These are phyloP conservation scores for Mariannaea elegans DNA, from an alignment of 2,329 filamentous ascomycete genomes.

Conservation along the genomic window DNA sequence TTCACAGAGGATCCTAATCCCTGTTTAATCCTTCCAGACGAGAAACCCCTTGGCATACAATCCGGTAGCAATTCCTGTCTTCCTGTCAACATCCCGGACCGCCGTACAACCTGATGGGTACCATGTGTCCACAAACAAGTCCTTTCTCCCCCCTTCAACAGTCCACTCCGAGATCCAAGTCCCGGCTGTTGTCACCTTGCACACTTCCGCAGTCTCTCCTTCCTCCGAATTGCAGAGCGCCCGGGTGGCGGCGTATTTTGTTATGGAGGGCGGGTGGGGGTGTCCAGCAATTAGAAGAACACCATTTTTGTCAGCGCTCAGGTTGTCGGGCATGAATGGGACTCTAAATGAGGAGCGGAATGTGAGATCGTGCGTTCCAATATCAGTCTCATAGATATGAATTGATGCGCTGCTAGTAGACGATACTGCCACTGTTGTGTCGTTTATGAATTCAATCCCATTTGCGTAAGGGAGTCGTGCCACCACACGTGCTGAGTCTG, in stretches of 20 bases:
- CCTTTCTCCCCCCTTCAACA: slow-evolving; percentile 42
- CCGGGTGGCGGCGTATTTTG: slow-evolving; percentile 43
- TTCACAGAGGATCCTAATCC: too few species aligned
- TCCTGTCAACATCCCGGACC: slow-evolving; percentile 39
- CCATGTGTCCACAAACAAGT: slow-evolving; percentile 45
- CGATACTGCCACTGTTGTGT: slow-evolving; percentile 49
- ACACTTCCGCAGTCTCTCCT: slow-evolving; percentile 36
- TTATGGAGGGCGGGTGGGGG: slow-evolving; percentile 45
- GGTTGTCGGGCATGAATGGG: slow-evolving; percentile 53
- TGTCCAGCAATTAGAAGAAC: slow-evolving; percentile 53
- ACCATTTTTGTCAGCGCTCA: slow-evolving; percentile 40
- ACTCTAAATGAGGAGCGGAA: slow-evolving; percentile 26
- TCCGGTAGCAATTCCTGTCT: slow-evolving; percentile 48
- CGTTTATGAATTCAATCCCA: slow-evolving; percentile 51
- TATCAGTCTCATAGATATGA: slow-evolving; percentile 17
- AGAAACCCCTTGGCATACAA: slow-evolving; percentile 50
- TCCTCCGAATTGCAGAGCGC: slow-evolving; percentile 44
- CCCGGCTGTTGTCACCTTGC: slow-evolving; percentile 14
- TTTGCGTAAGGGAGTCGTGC: slow-evolving; percentile 52
- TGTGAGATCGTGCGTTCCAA: slow-evolving; percentile 10
- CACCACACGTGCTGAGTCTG: slow-evolving; percentile 33
- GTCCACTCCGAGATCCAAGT: slow-evolving; percentile 49
- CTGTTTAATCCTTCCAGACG: slow-evolving; percentile 35
- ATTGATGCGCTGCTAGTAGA: slow-evolving; percentile 40
- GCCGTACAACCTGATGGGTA: slow-evolving; percentile 49